Conservation (phyloP, 2,329 filamentous ascomycete genomes). For the Beauveria medogensis region DNA sequence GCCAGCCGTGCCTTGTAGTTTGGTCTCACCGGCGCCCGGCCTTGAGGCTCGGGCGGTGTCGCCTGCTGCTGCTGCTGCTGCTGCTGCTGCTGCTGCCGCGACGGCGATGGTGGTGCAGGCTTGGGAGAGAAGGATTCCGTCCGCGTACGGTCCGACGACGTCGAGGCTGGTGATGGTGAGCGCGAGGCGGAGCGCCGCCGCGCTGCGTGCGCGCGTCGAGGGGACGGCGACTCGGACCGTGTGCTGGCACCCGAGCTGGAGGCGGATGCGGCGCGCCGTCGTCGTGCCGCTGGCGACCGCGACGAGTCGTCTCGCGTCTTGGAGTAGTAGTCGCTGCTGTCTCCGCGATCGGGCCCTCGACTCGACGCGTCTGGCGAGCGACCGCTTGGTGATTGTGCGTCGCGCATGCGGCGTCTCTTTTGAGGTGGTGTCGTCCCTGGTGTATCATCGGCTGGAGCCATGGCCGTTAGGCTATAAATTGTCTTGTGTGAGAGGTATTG, state of each 20-base stretch:
- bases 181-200: slow-evolving; percentile 24
- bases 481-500: not conserved
- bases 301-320: slow-evolving; percentile 21
- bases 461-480: slow-evolving; percentile 11
- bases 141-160: slow-evolving; percentile 24
- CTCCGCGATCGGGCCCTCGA: slow-evolving; percentile 11
- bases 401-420: slow-evolving; percentile 27
- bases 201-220: slow-evolving; percentile 16
- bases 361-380: slow-evolving; percentile 14
- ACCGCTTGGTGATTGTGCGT: slow-evolving; percentile 21
- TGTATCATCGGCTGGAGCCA: slow-evolving; percentile 23
- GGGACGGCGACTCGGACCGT: slow-evolving; percentile 27
- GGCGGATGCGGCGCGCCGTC: slow-evolving; percentile 21
- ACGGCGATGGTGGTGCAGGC: not conserved
- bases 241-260: slow-evolving; percentile 30
- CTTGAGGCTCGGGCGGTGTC: slow-evolving; percentile 19
- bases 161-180: slow-evolving; percentile 24
- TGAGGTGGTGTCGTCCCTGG: slow-evolving; percentile 19
- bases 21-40: slow-evolving; percentile 44
- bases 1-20: slow-evolving; percentile 64
- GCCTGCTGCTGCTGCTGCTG: slow-evolving; percentile 18
- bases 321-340: slow-evolving; percentile 19
- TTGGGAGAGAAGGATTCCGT: slow-evolving; percentile 21
- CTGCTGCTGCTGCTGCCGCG: slow-evolving; percentile 15
- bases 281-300: slow-evolving; percentile 23